Evolutionary conservation across 2,329 filamentous ascomycete genomes (phyloP), one percentile per base, ranked within the genome.

Genomic region (Pseudocercospora fijiensis): DNA sequence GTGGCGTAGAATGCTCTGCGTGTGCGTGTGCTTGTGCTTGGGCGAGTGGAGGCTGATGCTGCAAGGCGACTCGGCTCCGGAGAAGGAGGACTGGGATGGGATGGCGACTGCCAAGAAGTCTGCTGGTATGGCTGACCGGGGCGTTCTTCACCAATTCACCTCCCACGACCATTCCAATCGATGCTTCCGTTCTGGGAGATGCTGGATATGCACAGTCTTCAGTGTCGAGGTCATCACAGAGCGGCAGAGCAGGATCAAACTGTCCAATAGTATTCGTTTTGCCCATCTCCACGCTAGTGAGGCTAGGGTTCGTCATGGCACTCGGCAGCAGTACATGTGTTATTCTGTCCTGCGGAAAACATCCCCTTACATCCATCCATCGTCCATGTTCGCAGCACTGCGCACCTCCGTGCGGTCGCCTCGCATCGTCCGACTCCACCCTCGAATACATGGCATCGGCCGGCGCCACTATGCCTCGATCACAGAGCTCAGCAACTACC

Each of bases 401-500:
- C 69, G 70, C 56, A 65, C 43, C 24, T 27, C 66, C 27, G 66
- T 63, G 69, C 68, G 70, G 30, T 63, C 64, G 24, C 63, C 67
- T 60, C 70, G 68, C 63, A 58, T 67, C 57, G 66, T 28, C 28
- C 20, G 53, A 53, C 26, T 68, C 43, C 45, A 11, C 24, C 2
- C 45, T 22, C 45, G 22, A 22, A 24, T 16, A 49, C 45, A 26
- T 10, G 22, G 45, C 45, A 24, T 47, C 10, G 49, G 52, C n/a
- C 26, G 52, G 52, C 52, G 52, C 26, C 26, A 33, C 16, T 83
- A 84, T 76, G 83, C 86, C 71, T 89, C 90, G 57, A 86, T 94
- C 53, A 92, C 91, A 18, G 89, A 92, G 74, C 82, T 95, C 68
- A 85, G 88, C 59, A 86, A 85, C 72, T 33, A 90, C 70, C 92